phyloP scores from a whole-genome alignment of 352 stramenopile species.

The Phytopythium helicoides region DNA sequence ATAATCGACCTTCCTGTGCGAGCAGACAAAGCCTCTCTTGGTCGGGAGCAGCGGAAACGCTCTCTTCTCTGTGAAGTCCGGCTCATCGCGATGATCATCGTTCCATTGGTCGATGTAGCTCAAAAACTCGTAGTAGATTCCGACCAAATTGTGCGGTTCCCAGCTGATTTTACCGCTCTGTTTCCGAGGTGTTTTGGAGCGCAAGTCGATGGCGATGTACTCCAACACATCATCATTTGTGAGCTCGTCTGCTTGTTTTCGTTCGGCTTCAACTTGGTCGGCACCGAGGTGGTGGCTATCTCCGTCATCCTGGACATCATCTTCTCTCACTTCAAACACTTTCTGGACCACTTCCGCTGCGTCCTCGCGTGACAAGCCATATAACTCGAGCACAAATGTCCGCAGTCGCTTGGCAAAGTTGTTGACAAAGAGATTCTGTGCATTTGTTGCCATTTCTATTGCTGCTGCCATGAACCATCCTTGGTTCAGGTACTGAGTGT shows the following conservation, averaged over 20 bases:
- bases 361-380: too few relatives aligned
- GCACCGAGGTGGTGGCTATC: too few relatives aligned
- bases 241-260: too few relatives aligned
- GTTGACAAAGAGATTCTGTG: neutral
- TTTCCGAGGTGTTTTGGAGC: neutral
- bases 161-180: slow-evolving; percentile 7
- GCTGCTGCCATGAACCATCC: neutral
- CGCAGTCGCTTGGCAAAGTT: slow-evolving; percentile 9
- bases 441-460: slow-evolving; percentile 6
- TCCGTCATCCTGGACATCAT: too few relatives aligned
- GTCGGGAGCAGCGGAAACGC: slow-evolving; percentile 6
- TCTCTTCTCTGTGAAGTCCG: slow-evolving; percentile 1
- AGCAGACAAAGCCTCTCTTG: slow-evolving; percentile 1
- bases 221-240: too few relatives aligned
- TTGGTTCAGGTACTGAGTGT: neutral
- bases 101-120: neutral
- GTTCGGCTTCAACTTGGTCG: too few relatives aligned
- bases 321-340: too few relatives aligned
- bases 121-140: slow-evolving; percentile 8
- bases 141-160: slow-evolving; percentile 3
- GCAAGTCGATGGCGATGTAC: too few relatives aligned
- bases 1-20: too few relatives aligned
- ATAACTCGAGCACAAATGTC: neutral
- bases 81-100: neutral
- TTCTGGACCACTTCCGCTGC: too few relatives aligned